Percentiles rank a stretch among this genome's conserved stretches.
Evolutionary conservation across 169 alveolate species (phyloP).

Genomic region (Pseudocohnilembus persalinus): DNA sequence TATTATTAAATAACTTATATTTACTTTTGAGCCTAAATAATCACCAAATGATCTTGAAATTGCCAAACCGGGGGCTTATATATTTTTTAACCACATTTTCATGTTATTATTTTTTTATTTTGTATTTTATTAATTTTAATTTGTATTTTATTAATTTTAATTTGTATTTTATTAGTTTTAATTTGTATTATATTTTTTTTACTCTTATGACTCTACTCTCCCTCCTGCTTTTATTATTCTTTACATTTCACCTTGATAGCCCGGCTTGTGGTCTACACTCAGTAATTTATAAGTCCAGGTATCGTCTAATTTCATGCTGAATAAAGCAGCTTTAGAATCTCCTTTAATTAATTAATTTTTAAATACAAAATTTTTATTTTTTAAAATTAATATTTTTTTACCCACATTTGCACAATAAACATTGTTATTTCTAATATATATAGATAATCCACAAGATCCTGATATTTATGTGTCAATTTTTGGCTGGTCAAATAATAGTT

Average conservation of each 20-base stretch:
- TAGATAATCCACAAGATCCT: neutral
- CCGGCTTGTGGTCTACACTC: conserved; percentile 75
- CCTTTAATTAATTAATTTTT: too few relatives aligned
- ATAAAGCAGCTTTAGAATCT: neutral
- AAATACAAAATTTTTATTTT: neutral
- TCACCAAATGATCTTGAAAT: conserved; percentile 81
- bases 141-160: too few relatives aligned
- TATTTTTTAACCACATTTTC: conserved; percentile 74
- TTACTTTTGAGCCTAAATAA: conserved; percentile 52
- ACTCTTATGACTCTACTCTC: conserved; percentile 34
- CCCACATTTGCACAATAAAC: conserved; percentile 63
- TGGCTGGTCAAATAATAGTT: neutral
- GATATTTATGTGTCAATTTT: neutral
- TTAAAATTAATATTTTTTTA: conserved; percentile 70
- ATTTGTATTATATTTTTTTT: conserved; percentile 70
- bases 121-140: too few relatives aligned
- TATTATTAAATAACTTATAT: too few relatives aligned
- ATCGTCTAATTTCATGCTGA: too few relatives aligned
- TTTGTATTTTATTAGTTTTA: too few relatives aligned
- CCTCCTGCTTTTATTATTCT: conserved; percentile 69
- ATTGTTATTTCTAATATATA: too few relatives aligned
- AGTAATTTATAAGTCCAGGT: conserved; percentile 5
- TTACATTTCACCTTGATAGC: conserved; percentile 58
- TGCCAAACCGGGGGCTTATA: conserved; percentile 78
- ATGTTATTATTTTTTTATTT: too few relatives aligned